A percentile compares a stretch with the other conserved stretches of the same genome.
Evolutionary conservation across 768 basidiomycete genomes (phyloP).

Genomic region (Amanita inopinata): DNA sequence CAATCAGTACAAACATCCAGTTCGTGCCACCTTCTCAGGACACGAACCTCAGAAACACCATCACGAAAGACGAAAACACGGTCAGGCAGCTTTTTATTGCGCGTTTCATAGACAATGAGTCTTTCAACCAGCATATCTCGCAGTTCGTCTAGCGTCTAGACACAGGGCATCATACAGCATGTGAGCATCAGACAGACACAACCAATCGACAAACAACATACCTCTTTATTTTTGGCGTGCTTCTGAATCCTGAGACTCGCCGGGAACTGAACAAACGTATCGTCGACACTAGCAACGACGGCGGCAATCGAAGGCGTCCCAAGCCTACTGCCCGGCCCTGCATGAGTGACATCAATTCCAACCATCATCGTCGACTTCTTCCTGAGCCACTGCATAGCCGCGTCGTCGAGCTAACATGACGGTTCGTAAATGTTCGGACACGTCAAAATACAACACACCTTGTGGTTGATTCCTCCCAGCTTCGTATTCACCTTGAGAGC

Average conservation of each 20-base stretch:
- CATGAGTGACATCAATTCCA: constrained; percentile 80
- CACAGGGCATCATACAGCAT: neutral
- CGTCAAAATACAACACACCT: constrained; percentile 19
- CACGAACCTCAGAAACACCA: constrained; percentile 57
- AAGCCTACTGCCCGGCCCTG: constrained; percentile 51
- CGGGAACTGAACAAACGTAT: constrained; percentile 66
- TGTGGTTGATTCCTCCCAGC: constrained; percentile 73
- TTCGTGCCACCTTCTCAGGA: neutral
- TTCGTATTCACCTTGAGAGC: constrained; percentile 79
- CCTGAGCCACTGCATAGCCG: constrained; percentile 53
- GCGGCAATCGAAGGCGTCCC: constrained; percentile 81
- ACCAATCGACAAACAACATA: constrained; percentile 9
- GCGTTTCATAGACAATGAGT: constrained; percentile 43
- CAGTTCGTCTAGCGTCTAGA: constrained; percentile 65
- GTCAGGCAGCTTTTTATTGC: constrained; percentile 50
- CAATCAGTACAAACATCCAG: constrained; percentile 1
- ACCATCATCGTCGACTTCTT: constrained; percentile 72
- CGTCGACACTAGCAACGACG: constrained; percentile 69
- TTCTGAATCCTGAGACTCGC: constrained; percentile 63
- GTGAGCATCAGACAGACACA: constrained; percentile 6
- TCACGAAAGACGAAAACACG: constrained; percentile 70
- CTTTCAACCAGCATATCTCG: constrained; percentile 63
- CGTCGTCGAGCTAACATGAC: constrained; percentile 35
- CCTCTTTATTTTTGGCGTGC: constrained; percentile 33
- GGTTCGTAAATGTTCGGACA: neutral